phyloP scores from a whole-genome alignment of 768 basidiomycete species.

The Strobilomyces echinocephalus region DNA sequence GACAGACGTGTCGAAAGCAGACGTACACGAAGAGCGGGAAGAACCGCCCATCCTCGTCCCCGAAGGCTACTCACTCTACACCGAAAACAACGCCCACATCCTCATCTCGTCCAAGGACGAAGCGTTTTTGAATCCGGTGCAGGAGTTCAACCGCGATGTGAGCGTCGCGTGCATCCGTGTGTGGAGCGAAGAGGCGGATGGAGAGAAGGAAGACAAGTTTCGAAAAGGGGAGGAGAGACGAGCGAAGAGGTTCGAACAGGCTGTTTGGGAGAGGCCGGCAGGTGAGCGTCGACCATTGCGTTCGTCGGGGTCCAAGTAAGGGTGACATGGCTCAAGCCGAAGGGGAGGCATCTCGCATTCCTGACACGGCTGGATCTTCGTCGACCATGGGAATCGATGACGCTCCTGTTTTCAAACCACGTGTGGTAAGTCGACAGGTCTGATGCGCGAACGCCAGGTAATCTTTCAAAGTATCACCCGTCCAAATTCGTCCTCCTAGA shows the following conservation, averaged over 20 bases:
- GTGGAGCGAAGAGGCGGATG: slow-evolving; percentile 76
- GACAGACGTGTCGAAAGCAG: neutral
- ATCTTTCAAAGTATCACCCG: slow-evolving; percentile 42
- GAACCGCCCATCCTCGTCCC: slow-evolving; percentile 45
- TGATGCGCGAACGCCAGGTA: neutral
- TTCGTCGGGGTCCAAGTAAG: neutral
- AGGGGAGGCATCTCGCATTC: neutral
- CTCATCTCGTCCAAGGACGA: slow-evolving; percentile 66
- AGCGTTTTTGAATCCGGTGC: slow-evolving; percentile 94
- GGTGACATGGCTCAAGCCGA: slow-evolving; percentile 1
- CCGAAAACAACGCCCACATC: slow-evolving; percentile 78
- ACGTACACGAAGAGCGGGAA: neutral
- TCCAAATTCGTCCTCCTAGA: slow-evolving; percentile 80
- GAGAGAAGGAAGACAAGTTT: slow-evolving; percentile 61
- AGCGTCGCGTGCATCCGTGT: slow-evolving; percentile 86
- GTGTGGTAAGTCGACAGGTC: slow-evolving; percentile 19
- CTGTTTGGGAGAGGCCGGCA: slow-evolving; percentile 40
- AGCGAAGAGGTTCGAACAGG: slow-evolving; percentile 31
- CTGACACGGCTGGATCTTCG: neutral
- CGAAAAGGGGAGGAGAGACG: slow-evolving; percentile 47
- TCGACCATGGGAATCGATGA: slow-evolving; percentile 1
- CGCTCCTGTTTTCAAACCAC: slow-evolving; percentile 10
- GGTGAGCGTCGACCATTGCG: slow-evolving; percentile 31
- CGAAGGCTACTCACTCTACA: slow-evolving; percentile 72
- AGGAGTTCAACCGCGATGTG: slow-evolving; percentile 96